Percentiles rank a stretch among this genome's conserved stretches.
Conservation (phyloP, 2,329 filamentous ascomycete species). For the Alternaria triticimaculans region DNA sequence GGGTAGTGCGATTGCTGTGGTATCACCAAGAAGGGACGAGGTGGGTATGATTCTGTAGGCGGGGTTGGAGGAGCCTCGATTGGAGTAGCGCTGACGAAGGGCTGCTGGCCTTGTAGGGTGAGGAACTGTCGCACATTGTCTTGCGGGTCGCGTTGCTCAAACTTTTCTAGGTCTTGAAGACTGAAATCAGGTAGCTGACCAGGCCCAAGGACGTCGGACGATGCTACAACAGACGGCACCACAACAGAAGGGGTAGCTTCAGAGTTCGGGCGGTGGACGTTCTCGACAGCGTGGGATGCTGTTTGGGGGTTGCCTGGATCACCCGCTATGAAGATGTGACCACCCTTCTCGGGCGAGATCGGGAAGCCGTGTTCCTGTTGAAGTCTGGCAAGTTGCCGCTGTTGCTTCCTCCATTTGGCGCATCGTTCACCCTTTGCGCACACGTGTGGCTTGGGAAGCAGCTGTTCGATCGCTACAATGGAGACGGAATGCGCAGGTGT, state of each 20-base stretch:
- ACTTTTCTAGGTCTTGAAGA: constrained; percentile 75
- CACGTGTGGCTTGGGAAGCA: constrained; percentile 81
- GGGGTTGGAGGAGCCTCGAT: constrained; percentile 56
- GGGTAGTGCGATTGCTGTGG: constrained; percentile 36
- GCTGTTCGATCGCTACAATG: constrained; percentile 89
- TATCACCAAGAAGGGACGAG: constrained; percentile 40
- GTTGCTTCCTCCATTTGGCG: constrained; percentile 80
- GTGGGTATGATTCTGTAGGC: constrained; percentile 50
- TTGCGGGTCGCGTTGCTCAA: constrained; percentile 80
- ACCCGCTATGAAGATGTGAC: constrained; percentile 77
- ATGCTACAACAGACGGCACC: constrained; percentile 76
- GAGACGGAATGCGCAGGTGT: constrained; percentile 84
- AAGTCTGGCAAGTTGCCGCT: constrained; percentile 76
- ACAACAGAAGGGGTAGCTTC: constrained; percentile 67
- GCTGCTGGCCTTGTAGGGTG: constrained; percentile 75
- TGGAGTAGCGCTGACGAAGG: constrained; percentile 71
- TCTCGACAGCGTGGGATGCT: constrained; percentile 59
- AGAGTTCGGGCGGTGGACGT: constrained; percentile 71
- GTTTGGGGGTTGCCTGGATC: constrained; percentile 79
- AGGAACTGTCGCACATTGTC: constrained; percentile 94
- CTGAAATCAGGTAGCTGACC: constrained; percentile 67
- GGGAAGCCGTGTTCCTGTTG: constrained; percentile 74
- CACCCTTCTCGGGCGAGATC: constrained; percentile 65
- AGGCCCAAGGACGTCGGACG: constrained; percentile 86
- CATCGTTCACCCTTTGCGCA: constrained; percentile 90